These are phyloP conservation scores for Lasiodiplodia sp. DNA, from an alignment of 2,329 filamentous ascomycete genomes.

Conservation along the genomic window DNA sequence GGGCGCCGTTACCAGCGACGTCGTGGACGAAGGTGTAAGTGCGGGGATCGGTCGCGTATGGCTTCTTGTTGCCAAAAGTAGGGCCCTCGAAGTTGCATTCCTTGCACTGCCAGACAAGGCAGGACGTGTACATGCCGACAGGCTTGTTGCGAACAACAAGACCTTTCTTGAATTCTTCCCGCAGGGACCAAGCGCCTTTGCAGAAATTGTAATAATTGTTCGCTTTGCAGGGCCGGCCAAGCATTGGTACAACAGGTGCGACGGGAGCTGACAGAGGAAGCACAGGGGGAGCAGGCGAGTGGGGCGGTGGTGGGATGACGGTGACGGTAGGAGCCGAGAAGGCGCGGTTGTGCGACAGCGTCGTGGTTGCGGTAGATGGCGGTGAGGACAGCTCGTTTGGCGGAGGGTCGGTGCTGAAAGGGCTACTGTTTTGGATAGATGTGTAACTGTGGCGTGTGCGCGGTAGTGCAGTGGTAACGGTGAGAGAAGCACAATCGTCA, in stretches of 20 bases:
- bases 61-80: slow-evolving; percentile 37
- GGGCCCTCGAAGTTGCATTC: slow-evolving; percentile 45
- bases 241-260: slow-evolving; percentile 10
- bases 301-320: slow-evolving; percentile 17
- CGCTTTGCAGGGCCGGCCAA: slow-evolving; percentile 47
- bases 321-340: slow-evolving; percentile 20
- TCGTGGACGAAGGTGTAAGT: slow-evolving; percentile 34
- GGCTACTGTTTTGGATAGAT: slow-evolving; percentile 22
- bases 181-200: slow-evolving; percentile 48
- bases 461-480: slow-evolving; percentile 7
- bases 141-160: slow-evolving; percentile 41
- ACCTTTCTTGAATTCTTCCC: slow-evolving; percentile 45
- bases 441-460: slow-evolving; percentile 29
- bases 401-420: slow-evolving; percentile 10
- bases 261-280: slow-evolving; percentile 38
- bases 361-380: slow-evolving; percentile 13
- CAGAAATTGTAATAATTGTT: slow-evolving; percentile 53
- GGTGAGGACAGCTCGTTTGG: slow-evolving; percentile 15
- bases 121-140: slow-evolving; percentile 44
- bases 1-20: neutral
- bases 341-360: slow-evolving; percentile 15
- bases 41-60: slow-evolving; percentile 40
- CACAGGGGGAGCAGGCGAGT: slow-evolving; percentile 33
- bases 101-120: slow-evolving; percentile 46
- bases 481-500: slow-evolving; percentile 1